Conservation (phyloP, 306 rosid species). For the Hippophae tibetana region DNA sequence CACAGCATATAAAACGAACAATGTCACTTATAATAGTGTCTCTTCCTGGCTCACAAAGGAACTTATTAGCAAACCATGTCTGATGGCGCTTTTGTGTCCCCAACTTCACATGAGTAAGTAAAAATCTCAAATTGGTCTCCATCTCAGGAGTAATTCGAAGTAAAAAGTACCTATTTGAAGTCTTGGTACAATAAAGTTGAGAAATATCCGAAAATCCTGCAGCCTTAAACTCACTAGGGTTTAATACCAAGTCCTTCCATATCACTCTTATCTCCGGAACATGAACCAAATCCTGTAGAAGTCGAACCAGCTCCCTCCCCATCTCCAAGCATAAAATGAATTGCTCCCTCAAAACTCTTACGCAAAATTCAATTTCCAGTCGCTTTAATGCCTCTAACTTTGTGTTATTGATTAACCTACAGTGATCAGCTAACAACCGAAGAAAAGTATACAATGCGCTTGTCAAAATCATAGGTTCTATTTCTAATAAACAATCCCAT, state of each 20-base stretch:
- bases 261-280: conserved; percentile 50
- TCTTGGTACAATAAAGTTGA: conserved; percentile 45
- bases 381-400: conserved; percentile 43
- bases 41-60: conserved; percentile 38
- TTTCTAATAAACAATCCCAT: conserved; percentile 42
- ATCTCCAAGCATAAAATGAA: conserved; percentile 56
- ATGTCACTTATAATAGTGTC: conserved; percentile 59
- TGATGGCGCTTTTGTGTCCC: conserved; percentile 67
- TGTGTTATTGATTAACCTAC: conserved; percentile 15
- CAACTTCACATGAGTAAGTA: conserved; percentile 60
- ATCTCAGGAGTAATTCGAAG: conserved; percentile 71
- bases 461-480: conserved; percentile 39
- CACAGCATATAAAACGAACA: conserved; percentile 72
- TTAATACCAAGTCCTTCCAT: conserved; percentile 48
- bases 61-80: conserved; percentile 60
- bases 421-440: conserved; percentile 63
- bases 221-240: conserved; percentile 34
- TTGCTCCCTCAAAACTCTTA: conserved; percentile 49
- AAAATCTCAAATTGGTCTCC: conserved; percentile 57
- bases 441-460: conserved; percentile 56
- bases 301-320: conserved; percentile 72
- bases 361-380: conserved; percentile 58
- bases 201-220: conserved; percentile 43
- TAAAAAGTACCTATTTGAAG: conserved; percentile 42
- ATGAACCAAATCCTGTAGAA: conserved; percentile 60